These are phyloP conservation scores for Thalassiosira gravida DNA, from an alignment of 352 stramenopile genomes.

Conservation along the genomic window DNA sequence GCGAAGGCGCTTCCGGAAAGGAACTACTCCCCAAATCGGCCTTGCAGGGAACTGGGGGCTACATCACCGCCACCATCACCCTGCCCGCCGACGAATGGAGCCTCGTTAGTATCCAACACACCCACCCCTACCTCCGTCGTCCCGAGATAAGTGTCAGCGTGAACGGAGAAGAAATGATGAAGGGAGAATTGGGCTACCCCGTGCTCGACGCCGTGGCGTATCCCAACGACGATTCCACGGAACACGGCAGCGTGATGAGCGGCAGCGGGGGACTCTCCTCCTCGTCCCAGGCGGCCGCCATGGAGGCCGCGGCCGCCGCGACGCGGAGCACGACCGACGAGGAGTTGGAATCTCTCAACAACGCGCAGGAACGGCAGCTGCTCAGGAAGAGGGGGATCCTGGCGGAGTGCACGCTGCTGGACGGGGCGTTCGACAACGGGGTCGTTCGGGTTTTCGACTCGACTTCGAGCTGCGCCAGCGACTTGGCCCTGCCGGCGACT, in stretches of 20 bases:
- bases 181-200: constrained; percentile 78
- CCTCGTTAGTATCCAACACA: constrained; percentile 79
- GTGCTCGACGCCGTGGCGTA: constrained; percentile 45
- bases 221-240: not conserved
- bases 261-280: not conserved
- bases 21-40: too few relatives aligned
- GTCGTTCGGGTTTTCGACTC: constrained; percentile 30
- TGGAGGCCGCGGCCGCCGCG: not conserved
- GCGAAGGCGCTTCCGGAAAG: not conserved
- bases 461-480: not conserved
- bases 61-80: constrained; percentile 42
- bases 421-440: constrained; percentile 61
- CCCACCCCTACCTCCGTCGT: constrained; percentile 83
- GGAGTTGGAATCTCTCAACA: too few relatives aligned
- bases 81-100: constrained; percentile 73
- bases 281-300: too few relatives aligned
- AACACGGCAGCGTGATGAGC: constrained; percentile 12
- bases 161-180: constrained; percentile 58
- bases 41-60: too few relatives aligned
- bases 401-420: constrained; percentile 58
- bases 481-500: not conserved
- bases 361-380: constrained; percentile 43
- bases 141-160: constrained; percentile 77
- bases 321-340: constrained; percentile 7
- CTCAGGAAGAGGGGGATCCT: constrained; percentile 42